A percentile compares a stretch with the other conserved stretches of the same genome.
Evolutionary conservation across 768 basidiomycete genomes (phyloP).

Genomic region (Mycena amicta): DNA sequence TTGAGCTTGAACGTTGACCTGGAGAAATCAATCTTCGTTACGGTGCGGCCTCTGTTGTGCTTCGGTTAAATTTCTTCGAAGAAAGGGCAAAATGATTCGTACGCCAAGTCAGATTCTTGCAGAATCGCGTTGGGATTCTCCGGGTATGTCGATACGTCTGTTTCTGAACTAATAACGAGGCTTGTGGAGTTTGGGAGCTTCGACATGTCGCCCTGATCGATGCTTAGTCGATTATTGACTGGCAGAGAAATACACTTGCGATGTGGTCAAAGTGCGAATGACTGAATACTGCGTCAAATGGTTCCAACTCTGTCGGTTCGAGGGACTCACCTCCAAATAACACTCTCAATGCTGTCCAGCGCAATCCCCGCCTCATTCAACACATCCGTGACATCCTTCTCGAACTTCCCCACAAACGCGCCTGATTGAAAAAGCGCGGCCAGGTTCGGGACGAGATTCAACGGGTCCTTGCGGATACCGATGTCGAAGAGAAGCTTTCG

Average conservation of each 20-base stretch:
- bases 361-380: not conserved
- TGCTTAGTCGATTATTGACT: not conserved
- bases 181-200: conserved; percentile 19
- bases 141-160: conserved; percentile 10
- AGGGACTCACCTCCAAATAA: not conserved
- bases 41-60: conserved; percentile 5
- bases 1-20: conserved; percentile 3
- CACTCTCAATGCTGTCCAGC: not conserved
- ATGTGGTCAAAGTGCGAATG: not conserved
- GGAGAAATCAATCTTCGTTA: conserved; percentile 15
- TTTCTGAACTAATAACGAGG: conserved; percentile 16
- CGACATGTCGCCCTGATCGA: conserved; percentile 18
- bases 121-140: conserved; percentile 6
- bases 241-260: not conserved
- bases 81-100: not conserved
- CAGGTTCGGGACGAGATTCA: not conserved
- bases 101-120: conserved; percentile 12
- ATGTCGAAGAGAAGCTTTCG: not conserved
- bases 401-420: not conserved
- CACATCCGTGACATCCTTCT: not conserved
- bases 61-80: not conserved
- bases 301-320: not conserved
- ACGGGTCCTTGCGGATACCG: not conserved
- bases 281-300: not conserved
- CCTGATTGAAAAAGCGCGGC: not conserved